phyloP scores from a whole-genome alignment of 192 early-diverging fungal genomes.

The Haplosporangium gracile region DNA sequence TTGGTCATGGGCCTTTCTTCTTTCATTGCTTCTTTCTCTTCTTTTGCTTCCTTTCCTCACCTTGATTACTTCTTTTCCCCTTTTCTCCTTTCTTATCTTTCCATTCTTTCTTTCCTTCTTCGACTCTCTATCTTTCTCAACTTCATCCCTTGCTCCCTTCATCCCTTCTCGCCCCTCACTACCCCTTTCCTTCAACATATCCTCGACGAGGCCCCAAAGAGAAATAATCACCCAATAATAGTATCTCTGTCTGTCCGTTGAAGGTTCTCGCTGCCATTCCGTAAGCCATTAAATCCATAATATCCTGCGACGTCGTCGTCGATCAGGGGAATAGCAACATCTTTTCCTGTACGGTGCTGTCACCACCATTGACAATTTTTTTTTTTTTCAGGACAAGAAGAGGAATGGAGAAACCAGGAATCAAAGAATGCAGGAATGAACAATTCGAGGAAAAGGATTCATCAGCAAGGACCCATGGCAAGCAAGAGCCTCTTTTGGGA shows the following conservation, averaged over 20 bases:
- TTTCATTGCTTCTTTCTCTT: background rate
- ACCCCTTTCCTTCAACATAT: background rate
- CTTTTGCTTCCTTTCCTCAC: background rate
- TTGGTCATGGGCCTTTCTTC: background rate
- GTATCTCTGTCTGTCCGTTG: background rate
- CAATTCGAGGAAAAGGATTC: background rate
- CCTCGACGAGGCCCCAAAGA: background rate
- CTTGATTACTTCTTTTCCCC: background rate
- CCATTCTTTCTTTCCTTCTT: background rate
- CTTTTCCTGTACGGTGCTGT: background rate
- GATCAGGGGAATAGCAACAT: background rate
- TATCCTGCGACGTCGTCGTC: background rate
- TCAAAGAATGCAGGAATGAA: background rate
- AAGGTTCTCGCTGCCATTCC: background rate
- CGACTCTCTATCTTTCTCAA: background rate
- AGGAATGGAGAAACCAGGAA: background rate
- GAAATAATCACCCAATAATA: too few relatives aligned
- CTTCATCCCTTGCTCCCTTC: background rate
- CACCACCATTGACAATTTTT: background rate
- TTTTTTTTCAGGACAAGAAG: background rate
- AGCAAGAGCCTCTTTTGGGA: background rate
- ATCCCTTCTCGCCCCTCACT: background rate
- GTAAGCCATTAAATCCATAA: constrained; percentile 5
- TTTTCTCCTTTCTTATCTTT: background rate
- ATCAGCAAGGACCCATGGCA: background rate